These are phyloP conservation scores for barley (Hordeum vulgare) DNA, from an alignment of 176 grass and related monocot species.

Conservation along the genomic window DNA sequence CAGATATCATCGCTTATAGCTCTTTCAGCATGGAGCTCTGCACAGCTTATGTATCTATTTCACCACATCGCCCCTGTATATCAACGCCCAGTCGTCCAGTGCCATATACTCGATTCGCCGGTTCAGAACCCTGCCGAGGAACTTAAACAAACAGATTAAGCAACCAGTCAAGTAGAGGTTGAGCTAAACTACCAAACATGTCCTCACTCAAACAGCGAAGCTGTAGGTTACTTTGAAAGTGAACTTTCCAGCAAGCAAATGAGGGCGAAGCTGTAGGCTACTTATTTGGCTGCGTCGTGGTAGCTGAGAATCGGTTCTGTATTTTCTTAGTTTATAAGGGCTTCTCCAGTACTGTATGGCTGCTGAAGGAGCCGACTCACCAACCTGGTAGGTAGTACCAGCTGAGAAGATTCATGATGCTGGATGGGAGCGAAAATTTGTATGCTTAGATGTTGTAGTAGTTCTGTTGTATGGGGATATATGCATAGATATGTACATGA, in stretches of 20 bases:
- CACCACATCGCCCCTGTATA: constrained; percentile 7
- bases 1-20: not conserved
- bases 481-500: too few species aligned
- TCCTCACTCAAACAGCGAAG: too few species aligned
- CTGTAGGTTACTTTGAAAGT: too few species aligned
- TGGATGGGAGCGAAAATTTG: not conserved
- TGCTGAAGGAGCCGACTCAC: not conserved
- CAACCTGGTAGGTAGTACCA: not conserved
- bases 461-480: too few species aligned
- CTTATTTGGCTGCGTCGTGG: not conserved
- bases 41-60: constrained; percentile 43
- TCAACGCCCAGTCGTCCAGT: not conserved
- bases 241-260: too few species aligned
- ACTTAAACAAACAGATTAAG: too few species aligned
- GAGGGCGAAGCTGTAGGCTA: not conserved
- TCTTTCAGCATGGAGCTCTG: constrained; percentile 58
- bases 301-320: not conserved
- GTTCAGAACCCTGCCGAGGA: constrained; percentile 16
- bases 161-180: too few species aligned
- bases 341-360: not conserved
- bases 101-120: not conserved
- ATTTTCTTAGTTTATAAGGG: too few species aligned
- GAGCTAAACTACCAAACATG: too few species aligned
- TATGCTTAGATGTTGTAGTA: too few species aligned
- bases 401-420: not conserved